These are phyloP conservation scores for Salvia hispanica DNA, from an alignment of 257 asterid genomes.

Conservation along the genomic window DNA sequence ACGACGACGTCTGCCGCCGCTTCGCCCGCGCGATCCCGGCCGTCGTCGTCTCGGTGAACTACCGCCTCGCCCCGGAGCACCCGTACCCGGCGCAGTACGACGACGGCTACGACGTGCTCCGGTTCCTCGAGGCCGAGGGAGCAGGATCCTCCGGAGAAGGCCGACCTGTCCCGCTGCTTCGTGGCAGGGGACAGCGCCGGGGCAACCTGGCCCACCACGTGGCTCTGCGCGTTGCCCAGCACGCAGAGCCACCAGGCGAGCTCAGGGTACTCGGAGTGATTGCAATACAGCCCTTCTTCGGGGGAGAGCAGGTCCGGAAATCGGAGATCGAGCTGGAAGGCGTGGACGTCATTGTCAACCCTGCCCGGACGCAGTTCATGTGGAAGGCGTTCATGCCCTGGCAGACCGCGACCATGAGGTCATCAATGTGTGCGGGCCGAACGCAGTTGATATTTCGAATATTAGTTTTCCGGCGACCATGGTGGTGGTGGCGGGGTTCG, in stretches of 20 bases:
- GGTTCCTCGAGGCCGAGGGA: slow-evolving; percentile 45
- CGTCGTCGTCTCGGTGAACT: slow-evolving; percentile 68
- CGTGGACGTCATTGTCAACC: slow-evolving; percentile 47
- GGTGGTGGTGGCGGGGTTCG: slow-evolving; percentile 72
- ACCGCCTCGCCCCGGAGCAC: slow-evolving; percentile 71
- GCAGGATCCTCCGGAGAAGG: slow-evolving; percentile 52
- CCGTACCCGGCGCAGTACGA: slow-evolving; percentile 70
- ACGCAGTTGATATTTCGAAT: slow-evolving; percentile 57
- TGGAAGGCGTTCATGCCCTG: slow-evolving; percentile 67
- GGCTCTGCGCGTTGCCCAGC: slow-evolving; percentile 48
- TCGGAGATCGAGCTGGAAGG: slow-evolving; percentile 48
- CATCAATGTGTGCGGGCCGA: slow-evolving; percentile 74
- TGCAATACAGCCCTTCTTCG: slow-evolving; percentile 79
- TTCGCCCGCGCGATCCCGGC: slow-evolving; percentile 56
- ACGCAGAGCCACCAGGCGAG: slow-evolving; percentile 18
- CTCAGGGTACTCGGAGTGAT: slow-evolving; percentile 64
- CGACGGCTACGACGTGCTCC: slow-evolving; percentile 67
- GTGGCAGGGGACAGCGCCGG: slow-evolving; percentile 90
- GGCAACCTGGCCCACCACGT: slow-evolving; percentile 78
- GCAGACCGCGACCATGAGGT: slow-evolving; percentile 58
- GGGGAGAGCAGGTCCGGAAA: slow-evolving; percentile 65
- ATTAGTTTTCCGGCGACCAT: slow-evolving; percentile 63
- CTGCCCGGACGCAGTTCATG: slow-evolving; percentile 51
- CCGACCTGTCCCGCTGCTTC: slow-evolving; percentile 63
- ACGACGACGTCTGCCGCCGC: slow-evolving; percentile 75